Percentiles rank a stretch among this genome's conserved stretches.
Evolutionary conservation across 2,329 filamentous ascomycete species (phyloP).

Genomic region (Diaporthe sp.): DNA sequence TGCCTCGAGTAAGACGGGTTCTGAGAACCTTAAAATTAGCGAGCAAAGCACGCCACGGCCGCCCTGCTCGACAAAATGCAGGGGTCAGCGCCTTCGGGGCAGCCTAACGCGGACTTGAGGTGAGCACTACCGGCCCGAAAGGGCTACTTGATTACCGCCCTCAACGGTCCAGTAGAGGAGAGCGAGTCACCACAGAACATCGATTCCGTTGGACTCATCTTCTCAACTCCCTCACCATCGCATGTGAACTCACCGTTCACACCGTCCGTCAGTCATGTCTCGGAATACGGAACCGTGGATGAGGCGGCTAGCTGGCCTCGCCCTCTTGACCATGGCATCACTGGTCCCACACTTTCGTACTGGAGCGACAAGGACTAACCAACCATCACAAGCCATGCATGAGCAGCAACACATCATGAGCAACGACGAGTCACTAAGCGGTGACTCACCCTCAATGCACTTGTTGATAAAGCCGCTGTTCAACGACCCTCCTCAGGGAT

Average conservation of each 20-base stretch:
- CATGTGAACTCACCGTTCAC: neutral
- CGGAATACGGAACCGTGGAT: neutral
- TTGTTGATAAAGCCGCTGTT: slow-evolving; percentile 25
- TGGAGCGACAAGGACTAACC: neutral
- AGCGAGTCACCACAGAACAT: neutral
- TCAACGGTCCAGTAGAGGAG: too few relatives aligned
- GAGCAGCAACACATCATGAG: neutral
- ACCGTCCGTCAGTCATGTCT: neutral
- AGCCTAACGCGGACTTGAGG: neutral
- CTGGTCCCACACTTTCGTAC: neutral
- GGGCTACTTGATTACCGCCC: too few relatives aligned
- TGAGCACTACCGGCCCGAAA: too few relatives aligned
- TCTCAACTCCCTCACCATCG: neutral
- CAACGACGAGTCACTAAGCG: neutral
- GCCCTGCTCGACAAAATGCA: neutral
- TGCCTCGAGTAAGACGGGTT: neutral
- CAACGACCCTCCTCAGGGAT: neutral
- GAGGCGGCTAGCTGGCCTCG: neutral
- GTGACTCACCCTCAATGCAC: neutral
- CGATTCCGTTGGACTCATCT: neutral
- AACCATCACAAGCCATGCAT: neutral
- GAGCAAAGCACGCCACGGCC: neutral
- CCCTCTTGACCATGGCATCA: neutral
- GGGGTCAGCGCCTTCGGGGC: neutral
- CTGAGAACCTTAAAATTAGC: neutral